These are phyloP conservation scores for Lasiosphaeriaceae sp. DNA, from an alignment of 495 filamentous ascomycete genomes.

Conservation along the genomic window DNA sequence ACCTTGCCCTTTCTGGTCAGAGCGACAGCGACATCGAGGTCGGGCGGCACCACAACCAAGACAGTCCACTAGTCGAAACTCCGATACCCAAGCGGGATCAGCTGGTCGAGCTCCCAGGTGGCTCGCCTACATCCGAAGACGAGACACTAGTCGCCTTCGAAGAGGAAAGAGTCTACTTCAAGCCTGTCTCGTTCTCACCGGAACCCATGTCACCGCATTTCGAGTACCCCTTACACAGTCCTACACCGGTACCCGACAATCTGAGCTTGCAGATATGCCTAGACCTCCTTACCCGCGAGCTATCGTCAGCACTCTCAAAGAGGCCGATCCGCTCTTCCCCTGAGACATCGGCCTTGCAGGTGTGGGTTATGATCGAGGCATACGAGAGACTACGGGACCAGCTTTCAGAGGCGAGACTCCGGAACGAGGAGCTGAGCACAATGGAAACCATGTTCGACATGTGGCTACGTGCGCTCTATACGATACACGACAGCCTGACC, in stretches of 20 bases:
- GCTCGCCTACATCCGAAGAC: conserved; percentile 38
- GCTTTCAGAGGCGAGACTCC: conserved; percentile 20
- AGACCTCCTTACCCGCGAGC: conserved; percentile 38
- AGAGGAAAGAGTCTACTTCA: conserved; percentile 38
- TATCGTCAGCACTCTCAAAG: conserved; percentile 30
- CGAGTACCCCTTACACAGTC: conserved; percentile 4
- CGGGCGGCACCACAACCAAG: background rate
- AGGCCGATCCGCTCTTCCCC: conserved; percentile 15
- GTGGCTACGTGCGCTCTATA: conserved; percentile 42
- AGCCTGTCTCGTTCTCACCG: conserved; percentile 34
- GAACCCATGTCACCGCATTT: conserved; percentile 18
- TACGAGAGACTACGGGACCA: conserved; percentile 43
- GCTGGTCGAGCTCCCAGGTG: background rate
- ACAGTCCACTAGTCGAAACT: background rate
- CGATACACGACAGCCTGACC: conserved; percentile 31
- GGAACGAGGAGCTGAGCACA: conserved; percentile 16
- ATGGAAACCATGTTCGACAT: conserved; percentile 37
- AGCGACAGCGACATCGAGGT: background rate
- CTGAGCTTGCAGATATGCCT: conserved; percentile 40
- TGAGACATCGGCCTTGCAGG: conserved; percentile 53
- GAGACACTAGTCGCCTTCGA: conserved; percentile 42
- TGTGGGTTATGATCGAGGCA: conserved; percentile 50
- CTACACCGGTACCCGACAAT: conserved; percentile 20
- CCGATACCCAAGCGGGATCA: background rate
- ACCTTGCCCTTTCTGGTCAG: conserved; percentile 17